Conservation (phyloP, 1,284 basidiomycete genomes). For the Tilletia walkeri region DNA sequence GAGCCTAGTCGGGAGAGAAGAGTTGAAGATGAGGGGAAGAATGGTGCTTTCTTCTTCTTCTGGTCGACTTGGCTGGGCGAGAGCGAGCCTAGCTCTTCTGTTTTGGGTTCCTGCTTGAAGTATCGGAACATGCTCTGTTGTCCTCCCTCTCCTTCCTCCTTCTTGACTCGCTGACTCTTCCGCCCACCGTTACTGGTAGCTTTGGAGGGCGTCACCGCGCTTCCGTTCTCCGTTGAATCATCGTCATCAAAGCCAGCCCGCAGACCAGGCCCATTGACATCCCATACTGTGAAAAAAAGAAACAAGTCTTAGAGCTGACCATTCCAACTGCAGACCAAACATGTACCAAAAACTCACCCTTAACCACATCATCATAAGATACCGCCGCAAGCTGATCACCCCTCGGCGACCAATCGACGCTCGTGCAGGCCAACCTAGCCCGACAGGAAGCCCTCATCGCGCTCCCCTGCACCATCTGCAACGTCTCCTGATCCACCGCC, state of each 20-base stretch:
- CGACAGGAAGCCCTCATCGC: conserved; percentile 35
- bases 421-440: conserved; percentile 46
- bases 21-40: neutral
- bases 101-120: neutral
- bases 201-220: neutral
- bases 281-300: conserved; percentile 17
- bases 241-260: neutral
- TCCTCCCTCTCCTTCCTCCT: conserved; percentile 22
- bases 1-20: neutral
- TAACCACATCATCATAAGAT: conserved; percentile 51
- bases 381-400: conserved; percentile 46
- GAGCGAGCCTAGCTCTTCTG: neutral
- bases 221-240: neutral
- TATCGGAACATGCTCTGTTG: conserved; percentile 7
- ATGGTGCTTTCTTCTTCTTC: neutral
- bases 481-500: conserved; percentile 35
- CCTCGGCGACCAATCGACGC: conserved; percentile 46
- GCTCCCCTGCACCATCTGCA: conserved; percentile 29
- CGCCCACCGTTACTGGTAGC: neutral
- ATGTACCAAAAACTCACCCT: conserved; percentile 27
- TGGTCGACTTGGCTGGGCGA: neutral
- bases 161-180: conserved; percentile 21
- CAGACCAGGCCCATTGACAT: neutral
- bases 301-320: neutral
- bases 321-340: neutral